Conservation (phyloP, 2,329 filamentous ascomycete genomes). For the Dothistroma pini region DNA sequence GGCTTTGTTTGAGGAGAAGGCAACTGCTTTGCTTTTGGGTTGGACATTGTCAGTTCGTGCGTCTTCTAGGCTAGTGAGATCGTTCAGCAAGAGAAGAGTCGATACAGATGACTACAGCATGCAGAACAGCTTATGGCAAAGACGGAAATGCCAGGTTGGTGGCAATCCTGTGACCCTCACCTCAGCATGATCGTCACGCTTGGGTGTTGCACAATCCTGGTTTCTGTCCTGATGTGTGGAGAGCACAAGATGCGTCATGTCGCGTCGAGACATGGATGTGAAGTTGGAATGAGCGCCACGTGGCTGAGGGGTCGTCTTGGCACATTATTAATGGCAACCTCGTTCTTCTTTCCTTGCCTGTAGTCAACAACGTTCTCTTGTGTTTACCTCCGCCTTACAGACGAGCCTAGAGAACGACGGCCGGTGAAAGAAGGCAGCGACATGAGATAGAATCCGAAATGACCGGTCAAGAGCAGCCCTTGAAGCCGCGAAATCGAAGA, state of each 20-base stretch:
- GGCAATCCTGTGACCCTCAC: background rate
- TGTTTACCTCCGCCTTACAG: too few species aligned
- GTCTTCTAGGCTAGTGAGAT: background rate
- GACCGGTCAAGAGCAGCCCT: too few species aligned
- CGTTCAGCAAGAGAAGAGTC: background rate
- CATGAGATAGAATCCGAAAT: too few species aligned
- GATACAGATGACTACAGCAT: background rate
- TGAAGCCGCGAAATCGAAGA: too few species aligned
- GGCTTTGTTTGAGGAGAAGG: background rate
- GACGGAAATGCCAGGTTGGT: background rate
- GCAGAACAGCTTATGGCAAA: background rate
- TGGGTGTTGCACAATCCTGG: background rate
- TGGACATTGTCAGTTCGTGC: slow-evolving; percentile 1
- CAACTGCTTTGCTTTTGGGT: slow-evolving; percentile 6
- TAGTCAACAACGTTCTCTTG: background rate
- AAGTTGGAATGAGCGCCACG: background rate
- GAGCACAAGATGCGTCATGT: background rate
- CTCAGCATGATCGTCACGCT: background rate
- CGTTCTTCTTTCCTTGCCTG: background rate
- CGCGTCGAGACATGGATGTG: background rate
- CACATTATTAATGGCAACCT: background rate
- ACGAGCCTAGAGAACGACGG: too few species aligned
- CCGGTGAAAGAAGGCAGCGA: too few species aligned
- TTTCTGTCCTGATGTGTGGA: background rate
- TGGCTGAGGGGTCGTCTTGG: background rate